Percentiles rank a stretch among this genome's conserved stretches.
phyloP scores from a whole-genome alignment of 2,329 filamentous ascomycete species.

The Ceratocystiopsis minuta region DNA sequence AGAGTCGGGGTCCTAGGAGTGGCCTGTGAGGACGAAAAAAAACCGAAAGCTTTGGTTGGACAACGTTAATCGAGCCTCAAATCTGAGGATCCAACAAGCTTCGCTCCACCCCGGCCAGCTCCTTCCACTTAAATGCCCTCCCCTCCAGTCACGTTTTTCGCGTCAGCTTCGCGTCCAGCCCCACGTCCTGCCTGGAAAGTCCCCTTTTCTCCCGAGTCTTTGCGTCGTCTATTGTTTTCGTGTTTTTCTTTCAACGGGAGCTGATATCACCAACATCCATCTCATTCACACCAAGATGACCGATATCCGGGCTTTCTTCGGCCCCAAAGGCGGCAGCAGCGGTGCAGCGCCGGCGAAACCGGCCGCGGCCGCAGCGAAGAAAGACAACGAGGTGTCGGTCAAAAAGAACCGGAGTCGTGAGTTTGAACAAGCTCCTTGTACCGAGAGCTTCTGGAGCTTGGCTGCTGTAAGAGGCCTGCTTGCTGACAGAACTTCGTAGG shows the following conservation, averaged over 20 bases:
- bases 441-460: no score
- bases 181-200: not conserved
- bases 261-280: not conserved
- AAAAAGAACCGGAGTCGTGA: constrained; percentile 12
- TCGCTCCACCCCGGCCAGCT: no score
- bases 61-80: not conserved
- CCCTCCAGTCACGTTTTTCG: constrained; percentile 21
- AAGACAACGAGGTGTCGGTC: constrained; percentile 16
- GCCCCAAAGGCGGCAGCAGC: constrained; percentile 32
- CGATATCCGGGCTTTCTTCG: constrained; percentile 61
- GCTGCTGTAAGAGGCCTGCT: no score
- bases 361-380: constrained; percentile 12
- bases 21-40: no score
- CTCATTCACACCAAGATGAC: constrained; percentile 34
- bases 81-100: not conserved
- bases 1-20: not conserved
- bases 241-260: not conserved
- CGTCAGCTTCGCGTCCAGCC: constrained; percentile 24
- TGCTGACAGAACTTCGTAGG: not conserved
- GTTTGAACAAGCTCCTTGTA: not conserved
- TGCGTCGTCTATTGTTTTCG: not conserved
- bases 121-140: no score
- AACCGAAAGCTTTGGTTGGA: not conserved
- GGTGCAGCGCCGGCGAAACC: constrained; percentile 19
- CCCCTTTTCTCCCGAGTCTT: not conserved